A percentile compares a stretch with the other conserved stretches of the same genome.
These are phyloP conservation scores for Flaveria trinervia DNA, from an alignment of 129 eudicot species.

Conservation along the genomic window DNA sequence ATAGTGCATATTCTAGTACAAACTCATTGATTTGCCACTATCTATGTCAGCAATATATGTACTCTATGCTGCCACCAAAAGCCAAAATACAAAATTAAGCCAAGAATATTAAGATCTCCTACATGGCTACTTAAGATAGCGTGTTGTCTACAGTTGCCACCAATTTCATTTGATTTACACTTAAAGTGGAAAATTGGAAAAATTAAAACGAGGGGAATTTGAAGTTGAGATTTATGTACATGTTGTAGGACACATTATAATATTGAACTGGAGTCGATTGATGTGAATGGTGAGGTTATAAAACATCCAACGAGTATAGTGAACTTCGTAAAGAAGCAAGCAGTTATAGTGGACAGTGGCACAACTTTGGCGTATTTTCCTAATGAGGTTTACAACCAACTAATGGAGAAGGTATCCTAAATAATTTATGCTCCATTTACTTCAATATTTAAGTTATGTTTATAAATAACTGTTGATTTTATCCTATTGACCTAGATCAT, in stretches of 20 bases:
- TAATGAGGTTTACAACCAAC: slow-evolving; percentile 50
- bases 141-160: not conserved
- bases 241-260: slow-evolving; percentile 75
- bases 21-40: not conserved
- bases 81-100: not conserved
- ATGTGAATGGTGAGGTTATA: slow-evolving; percentile 71
- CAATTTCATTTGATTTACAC: not conserved
- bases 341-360: slow-evolving; percentile 83
- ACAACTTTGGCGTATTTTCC: slow-evolving; percentile 97
- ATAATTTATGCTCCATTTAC: not conserved
- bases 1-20: not conserved
- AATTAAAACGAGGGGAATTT: not conserved
- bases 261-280: slow-evolving; percentile 66
- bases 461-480: not conserved
- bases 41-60: not conserved
- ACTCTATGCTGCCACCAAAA: not conserved
- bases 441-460: not conserved
- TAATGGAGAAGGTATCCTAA: slow-evolving; percentile 55
- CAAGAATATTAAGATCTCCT: not conserved
- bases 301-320: slow-evolving; percentile 57
- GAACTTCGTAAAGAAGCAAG: slow-evolving; percentile 53
- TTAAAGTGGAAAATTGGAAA: not conserved
- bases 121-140: too few relatives aligned
- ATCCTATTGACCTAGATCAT: slow-evolving; percentile 52
- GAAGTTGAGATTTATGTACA: slow-evolving; percentile 27